Evolutionary conservation across 108 stramenopile species (phyloP).

Genomic region (Cyclotella sp.): DNA sequence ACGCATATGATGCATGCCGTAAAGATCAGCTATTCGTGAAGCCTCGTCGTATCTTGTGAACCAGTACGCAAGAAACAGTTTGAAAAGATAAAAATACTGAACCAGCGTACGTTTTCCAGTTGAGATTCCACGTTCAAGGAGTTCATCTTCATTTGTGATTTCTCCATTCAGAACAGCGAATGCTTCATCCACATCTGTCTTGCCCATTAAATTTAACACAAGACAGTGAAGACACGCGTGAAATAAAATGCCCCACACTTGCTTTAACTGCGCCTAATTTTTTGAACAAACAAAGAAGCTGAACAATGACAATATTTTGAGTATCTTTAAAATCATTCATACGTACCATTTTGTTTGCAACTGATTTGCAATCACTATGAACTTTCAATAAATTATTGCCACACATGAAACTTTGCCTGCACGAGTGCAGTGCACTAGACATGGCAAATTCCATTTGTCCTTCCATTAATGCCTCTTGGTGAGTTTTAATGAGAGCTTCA

Average conservation of each 20-base stretch:
- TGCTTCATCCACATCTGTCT: background rate
- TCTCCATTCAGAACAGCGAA: background rate
- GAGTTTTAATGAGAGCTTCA: background rate
- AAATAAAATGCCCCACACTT: background rate
- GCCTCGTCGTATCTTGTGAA: constrained; percentile 4
- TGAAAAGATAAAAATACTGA: constrained; percentile 16
- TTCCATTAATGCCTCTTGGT: constrained; percentile 5
- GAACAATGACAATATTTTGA: background rate
- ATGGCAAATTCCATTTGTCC: constrained; percentile 13
- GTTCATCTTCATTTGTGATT: constrained; percentile 3
- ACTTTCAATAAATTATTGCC: background rate
- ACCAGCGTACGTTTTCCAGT: background rate
- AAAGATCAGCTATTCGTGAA: background rate
- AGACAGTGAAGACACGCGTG: constrained; percentile 3
- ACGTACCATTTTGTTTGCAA: constrained; percentile 4
- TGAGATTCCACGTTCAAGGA: background rate
- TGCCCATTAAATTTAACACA: constrained; percentile 8
- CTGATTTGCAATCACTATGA: background rate
- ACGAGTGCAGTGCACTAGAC: background rate
- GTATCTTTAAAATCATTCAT: too few relatives aligned
- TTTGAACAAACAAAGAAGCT: background rate
- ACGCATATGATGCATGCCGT: constrained; percentile 6
- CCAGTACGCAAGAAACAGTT: constrained; percentile 8
- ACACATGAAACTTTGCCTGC: constrained; percentile 17
- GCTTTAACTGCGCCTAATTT: background rate